Evolutionary conservation across 2,329 filamentous ascomycete genomes (phyloP), one percentile per base, ranked within the genome.

Genomic region (Malbranchea zuffiana): DNA sequence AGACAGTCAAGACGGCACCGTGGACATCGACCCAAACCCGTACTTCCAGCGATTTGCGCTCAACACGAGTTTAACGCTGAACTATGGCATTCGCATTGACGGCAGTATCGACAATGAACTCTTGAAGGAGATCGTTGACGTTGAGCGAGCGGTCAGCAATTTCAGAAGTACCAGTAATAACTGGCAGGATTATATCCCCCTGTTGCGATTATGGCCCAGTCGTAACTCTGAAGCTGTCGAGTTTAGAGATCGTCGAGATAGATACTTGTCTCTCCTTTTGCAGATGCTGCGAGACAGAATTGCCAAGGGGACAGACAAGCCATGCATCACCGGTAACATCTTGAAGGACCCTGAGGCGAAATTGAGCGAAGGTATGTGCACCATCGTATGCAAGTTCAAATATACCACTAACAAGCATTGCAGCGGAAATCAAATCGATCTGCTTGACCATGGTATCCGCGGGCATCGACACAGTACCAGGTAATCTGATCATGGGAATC

Each of bases 371-470:
- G 72, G 75, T 76, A 52, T 45, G 59, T 57, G 26, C 10, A 4
- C 20, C 7, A 30, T 11, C 3, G 6, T 12, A 17, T 11, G 11
- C 12, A 6, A 15, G 17, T 1, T 28, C 12, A 26, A 25, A 23
- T 12, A 16, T 11, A 10, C 57, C 40, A 62, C 61, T 0, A 65
- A 60, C 35, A 61, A 63, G 39, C 60, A 3, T 58, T 57, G 4
- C 37, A 81, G 79, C 74, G 8, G 83, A 87, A 56, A 69, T 87
- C 33, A 84, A 81, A 57, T 82, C 80, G 2, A 84, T 90, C 47
- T 84, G 82, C 53, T 60, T 90, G 16, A 85, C 81, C 16, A 86
- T 88, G 74, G 79, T 88, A 0, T 82, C 78, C 1, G 83, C 81
- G 0, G 83, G 83, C 12, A 71, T 88, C 11, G 83, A 90, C 53